These are phyloP conservation scores for Pichia manshurica DNA, from an alignment of 805 yeast species.

Conservation along the genomic window DNA sequence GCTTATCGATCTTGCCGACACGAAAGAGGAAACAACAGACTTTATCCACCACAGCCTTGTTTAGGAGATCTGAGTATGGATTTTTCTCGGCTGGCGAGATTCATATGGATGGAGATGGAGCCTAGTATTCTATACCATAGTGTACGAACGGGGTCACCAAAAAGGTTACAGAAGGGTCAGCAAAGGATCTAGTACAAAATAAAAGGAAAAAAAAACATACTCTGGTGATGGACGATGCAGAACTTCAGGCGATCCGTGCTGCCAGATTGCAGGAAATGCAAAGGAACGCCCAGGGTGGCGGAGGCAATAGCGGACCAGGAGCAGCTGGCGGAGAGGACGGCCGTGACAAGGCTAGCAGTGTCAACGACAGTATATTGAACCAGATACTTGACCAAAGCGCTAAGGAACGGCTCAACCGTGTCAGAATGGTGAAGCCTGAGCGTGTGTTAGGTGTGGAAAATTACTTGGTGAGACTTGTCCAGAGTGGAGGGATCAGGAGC, in stretches of 20 bases:
- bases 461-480: slow-evolving; percentile 63
- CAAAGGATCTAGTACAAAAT: too few species aligned
- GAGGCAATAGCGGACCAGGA: slow-evolving; percentile 1
- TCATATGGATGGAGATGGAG: too few species aligned
- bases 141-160: too few species aligned
- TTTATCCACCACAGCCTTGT: slow-evolving; percentile 3
- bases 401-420: slow-evolving; percentile 80
- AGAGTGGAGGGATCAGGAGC: slow-evolving; percentile 67
- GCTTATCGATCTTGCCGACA: too few species aligned
- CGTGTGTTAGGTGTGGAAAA: slow-evolving; percentile 85
- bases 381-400: slow-evolving; percentile 80
- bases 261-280: slow-evolving; percentile 88
- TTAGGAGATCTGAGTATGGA: too few species aligned
- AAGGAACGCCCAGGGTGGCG: slow-evolving; percentile 38
- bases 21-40: too few species aligned
- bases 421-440: slow-evolving; percentile 84
- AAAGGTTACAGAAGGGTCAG: too few species aligned
- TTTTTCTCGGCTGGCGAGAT: too few species aligned
- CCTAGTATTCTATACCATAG: too few species aligned
- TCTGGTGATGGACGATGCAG: slow-evolving; percentile 92
- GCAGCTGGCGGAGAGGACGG: background rate
- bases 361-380: slow-evolving; percentile 38
- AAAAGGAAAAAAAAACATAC: too few species aligned
- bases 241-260: slow-evolving; percentile 82
- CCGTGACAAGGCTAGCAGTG: slow-evolving; percentile 13